Evolutionary conservation across 2,329 filamentous ascomycete genomes (phyloP).

Genomic region (Fusarium sublunatum): DNA sequence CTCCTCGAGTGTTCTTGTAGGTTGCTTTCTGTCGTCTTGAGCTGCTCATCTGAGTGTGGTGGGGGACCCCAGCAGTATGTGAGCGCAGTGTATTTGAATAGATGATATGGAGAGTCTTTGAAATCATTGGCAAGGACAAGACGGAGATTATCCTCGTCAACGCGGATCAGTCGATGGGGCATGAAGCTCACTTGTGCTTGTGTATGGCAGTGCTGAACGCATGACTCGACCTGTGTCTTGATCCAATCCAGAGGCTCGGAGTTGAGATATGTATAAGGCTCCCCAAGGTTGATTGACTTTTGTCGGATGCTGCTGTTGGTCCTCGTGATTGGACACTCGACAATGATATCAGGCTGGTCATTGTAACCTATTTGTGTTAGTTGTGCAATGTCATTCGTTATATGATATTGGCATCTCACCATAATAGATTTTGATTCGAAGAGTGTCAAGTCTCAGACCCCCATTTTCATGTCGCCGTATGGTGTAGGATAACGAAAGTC

Average conservation of each 20-base stretch:
- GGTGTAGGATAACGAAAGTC: neutral
- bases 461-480: neutral
- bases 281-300: neutral
- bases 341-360: neutral
- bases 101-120: neutral
- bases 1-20: neutral
- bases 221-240: neutral
- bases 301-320: neutral
- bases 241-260: neutral
- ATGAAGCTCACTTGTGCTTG: neutral
- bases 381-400: neutral
- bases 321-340: neutral
- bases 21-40: neutral
- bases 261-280: neutral
- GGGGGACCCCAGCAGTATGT: conserved; percentile 2
- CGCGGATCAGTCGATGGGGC: neutral
- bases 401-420: too few relatives aligned
- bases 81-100: neutral
- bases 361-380: neutral
- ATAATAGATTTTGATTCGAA: neutral
- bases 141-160: neutral
- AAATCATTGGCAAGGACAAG: neutral
- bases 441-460: neutral
- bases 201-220: neutral
- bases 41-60: neutral